Base-by-base conservation (phyloP, 2,329 filamentous ascomycete species). In the Coniochaeta sp. region DNA sequence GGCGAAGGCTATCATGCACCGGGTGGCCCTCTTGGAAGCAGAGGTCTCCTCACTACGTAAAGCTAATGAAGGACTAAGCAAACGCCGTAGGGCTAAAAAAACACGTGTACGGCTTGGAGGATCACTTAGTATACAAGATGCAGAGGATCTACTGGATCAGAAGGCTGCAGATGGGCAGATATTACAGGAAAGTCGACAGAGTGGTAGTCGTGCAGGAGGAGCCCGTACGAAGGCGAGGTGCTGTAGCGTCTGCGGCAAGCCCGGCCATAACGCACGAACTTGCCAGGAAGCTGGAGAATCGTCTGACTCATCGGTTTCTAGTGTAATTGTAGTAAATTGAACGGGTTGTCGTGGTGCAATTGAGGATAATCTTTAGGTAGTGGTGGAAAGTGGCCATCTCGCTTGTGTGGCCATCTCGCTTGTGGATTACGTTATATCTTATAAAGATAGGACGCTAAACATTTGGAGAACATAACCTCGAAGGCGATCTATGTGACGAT, bases 61-160 rank as follows among this genome's bases (percentile, higher is more conserved):
- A 24, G 59, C 55, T 34, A 60, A 60, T 55, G 56, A 58, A 36
- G 44, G 42, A 36, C 59, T 58, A 42, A 55, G 59, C 56, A 61
- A 61, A 47, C 44, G 44, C 44, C 44, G 55, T 14, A n/a, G 59
- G 55, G 17, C 24, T 28, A 52, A 14, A 57, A 32, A 22, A 58
- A 52, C 17, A 57, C 42, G 24, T 24, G 4, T 30, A 58, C 30
- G 30, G 59, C 40, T 3, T 19, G 34, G 42, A 36, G 57, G 55
- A 55, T 58, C 28, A 58, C 40, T 32, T 40, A 36, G 42, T 60
- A 36, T 34, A 40, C 54, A 8, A 59, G 42, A 42, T 32, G 28
- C 38, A 9, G n/a, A 22, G 44, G 57, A 40, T 40, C 17, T n/a
- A 24, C 24, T 52, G 28, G 57, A 34, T 22, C 34, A 28, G 30